These are phyloP conservation scores for Cladosporium sp. DNA, from an alignment of 2,329 filamentous ascomycete genomes.

Conservation along the genomic window DNA sequence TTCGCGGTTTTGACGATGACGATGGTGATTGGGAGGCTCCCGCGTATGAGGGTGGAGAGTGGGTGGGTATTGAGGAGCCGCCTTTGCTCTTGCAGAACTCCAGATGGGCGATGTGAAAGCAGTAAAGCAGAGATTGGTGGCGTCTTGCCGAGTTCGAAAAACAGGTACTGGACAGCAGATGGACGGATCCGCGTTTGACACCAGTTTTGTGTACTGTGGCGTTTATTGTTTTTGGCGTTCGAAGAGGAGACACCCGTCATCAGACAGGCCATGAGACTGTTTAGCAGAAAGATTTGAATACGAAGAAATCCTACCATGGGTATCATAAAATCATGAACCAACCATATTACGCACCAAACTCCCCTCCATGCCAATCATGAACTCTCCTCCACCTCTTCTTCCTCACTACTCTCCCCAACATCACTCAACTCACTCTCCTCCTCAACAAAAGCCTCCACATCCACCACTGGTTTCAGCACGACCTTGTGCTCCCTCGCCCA, in stretches of 20 bases:
- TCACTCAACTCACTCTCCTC: conserved; percentile 47
- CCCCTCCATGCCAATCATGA: not conserved
- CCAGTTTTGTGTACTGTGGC: too few species aligned
- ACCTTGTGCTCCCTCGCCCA: conserved; percentile 65
- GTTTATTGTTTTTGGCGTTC: not conserved
- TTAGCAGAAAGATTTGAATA: too few species aligned
- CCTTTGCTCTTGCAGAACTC: not conserved
- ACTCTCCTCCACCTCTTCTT: not conserved
- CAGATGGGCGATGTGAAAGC: not conserved
- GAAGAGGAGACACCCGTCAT: not conserved
- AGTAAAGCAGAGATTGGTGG: too few species aligned
- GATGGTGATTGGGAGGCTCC: not conserved
- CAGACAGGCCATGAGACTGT: not conserved
- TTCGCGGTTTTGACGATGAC: not conserved
- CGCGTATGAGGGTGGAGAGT: not conserved
- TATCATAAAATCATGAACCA: conserved; percentile 5
- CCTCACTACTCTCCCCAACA: conserved; percentile 21
- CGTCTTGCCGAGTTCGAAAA: not conserved
- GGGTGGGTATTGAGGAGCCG: not conserved
- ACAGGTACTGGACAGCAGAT: too few species aligned
- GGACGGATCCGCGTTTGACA: too few species aligned
- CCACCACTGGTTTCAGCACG: conserved; percentile 62
- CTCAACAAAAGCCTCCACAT: conserved; percentile 69
- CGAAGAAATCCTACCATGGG: not conserved
- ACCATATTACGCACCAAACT: not conserved